Conservation (phyloP, 2,329 filamentous ascomycete genomes). For the Fusarium musae region DNA sequence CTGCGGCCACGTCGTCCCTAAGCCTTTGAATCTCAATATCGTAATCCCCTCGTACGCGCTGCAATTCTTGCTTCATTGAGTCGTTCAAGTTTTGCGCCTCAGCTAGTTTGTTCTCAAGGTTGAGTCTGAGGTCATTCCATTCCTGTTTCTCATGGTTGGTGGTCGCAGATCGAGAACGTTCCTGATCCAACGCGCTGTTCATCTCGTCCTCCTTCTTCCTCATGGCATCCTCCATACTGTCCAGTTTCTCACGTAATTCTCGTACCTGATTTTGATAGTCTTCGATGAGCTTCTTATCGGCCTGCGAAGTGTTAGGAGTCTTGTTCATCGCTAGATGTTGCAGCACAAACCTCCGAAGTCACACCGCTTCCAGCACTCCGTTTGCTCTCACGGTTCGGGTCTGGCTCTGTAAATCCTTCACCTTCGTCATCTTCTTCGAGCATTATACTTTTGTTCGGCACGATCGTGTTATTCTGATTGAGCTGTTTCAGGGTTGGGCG, state of each 20-base stretch:
- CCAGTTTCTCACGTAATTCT: slow-evolving; percentile 78
- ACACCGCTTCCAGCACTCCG: slow-evolving; percentile 45
- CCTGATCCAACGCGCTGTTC: slow-evolving; percentile 66
- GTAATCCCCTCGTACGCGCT: slow-evolving; percentile 76
- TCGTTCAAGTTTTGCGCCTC: slow-evolving; percentile 82
- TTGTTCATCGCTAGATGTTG: neutral
- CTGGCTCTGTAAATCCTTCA: slow-evolving; percentile 64
- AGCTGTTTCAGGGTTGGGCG: slow-evolving; percentile 88
- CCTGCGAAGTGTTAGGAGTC: slow-evolving; percentile 51
- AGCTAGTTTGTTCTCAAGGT: slow-evolving; percentile 78
- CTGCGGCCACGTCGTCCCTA: slow-evolving; percentile 70
- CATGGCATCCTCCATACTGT: slow-evolving; percentile 74
- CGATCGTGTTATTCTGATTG: slow-evolving; percentile 89
- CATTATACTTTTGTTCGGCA: slow-evolving; percentile 98
- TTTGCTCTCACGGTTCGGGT: slow-evolving; percentile 46
- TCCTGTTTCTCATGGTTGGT: slow-evolving; percentile 74
- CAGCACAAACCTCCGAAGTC: slow-evolving; percentile 54
- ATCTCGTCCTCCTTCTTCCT: slow-evolving; percentile 75
- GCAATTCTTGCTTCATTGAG: slow-evolving; percentile 82
- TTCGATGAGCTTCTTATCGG: slow-evolving; percentile 77
- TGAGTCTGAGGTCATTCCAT: slow-evolving; percentile 72
- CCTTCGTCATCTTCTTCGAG: slow-evolving; percentile 91
- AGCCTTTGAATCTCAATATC: slow-evolving; percentile 71
- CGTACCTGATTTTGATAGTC: slow-evolving; percentile 84
- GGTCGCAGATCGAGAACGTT: slow-evolving; percentile 63